Base-by-base conservation (phyloP, 352 stramenopile species). In the Phytophthora hibernalis region DNA sequence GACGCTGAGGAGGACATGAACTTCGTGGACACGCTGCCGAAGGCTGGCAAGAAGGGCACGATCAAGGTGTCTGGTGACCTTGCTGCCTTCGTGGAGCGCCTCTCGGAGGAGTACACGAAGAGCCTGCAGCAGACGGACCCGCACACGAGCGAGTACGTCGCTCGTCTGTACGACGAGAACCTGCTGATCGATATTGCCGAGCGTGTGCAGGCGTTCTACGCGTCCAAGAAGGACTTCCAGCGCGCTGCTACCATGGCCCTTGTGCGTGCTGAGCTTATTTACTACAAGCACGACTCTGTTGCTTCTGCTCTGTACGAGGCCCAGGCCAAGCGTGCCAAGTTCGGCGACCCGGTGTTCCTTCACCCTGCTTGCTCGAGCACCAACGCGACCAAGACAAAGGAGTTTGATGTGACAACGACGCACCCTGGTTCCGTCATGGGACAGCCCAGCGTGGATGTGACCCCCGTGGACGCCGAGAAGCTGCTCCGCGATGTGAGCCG, bases 71-170 rank as follows among this genome's bases (percentile, higher is more conserved):
- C 91, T 48, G 92, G 91, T 18, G 93, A 95, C 60, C 77, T 97
- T 28, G 90, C 83, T 8, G 77, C 83, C 20, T 98, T 97, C 61
- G 82, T 99, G 31, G 88, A 94, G 43, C 92, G 95, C 38, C 83
- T 99, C 20, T 93, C 97, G 51, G 96, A 99, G 68, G 97, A 99
- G 78, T 99, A 99, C 85, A 98, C 84, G 61, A 99, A 99, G 88
- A 92, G 77, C 37, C 74, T 99, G n/a, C 97, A 99, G 78, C 91
- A 97, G 56, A 98, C 94, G 31, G 97, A 98, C 68, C 95, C 96
- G 49, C 96, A 99, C 82, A 98, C 96, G 52, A 83, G 91, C 53
- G 96, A 99, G 65, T 99, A 99, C 79, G 92, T 99, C 40, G 68
- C 78, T 20, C 90, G 97, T 31, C 83, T 99, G 50, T 91, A 89